Percentiles rank a stretch among this genome's conserved stretches.
phyloP scores from a whole-genome alignment of 2,329 filamentous ascomycete species.

The Chaetomium olivaceum region DNA sequence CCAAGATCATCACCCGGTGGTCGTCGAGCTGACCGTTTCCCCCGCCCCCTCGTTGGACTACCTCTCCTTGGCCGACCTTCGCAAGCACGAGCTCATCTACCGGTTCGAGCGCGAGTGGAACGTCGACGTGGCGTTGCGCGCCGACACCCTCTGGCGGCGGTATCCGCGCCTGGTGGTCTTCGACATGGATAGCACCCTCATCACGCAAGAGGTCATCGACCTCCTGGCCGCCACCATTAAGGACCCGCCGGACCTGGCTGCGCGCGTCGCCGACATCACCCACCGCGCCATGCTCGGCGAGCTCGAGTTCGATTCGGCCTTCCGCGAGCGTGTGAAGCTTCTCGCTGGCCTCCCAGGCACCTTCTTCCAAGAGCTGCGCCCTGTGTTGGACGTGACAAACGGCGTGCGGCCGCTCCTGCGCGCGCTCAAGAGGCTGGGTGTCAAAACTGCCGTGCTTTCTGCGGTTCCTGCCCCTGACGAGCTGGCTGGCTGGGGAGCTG shows the following conservation, averaged over 20 bases:
- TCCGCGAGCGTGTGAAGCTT: constrained; percentile 77
- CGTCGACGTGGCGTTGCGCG: constrained; percentile 77
- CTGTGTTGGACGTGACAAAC: constrained; percentile 75
- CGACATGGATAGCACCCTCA: constrained; percentile 98
- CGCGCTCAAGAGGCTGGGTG: constrained; percentile 74
- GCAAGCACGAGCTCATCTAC: constrained; percentile 79
- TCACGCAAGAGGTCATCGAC: constrained; percentile 97
- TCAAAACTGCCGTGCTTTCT: constrained; percentile 86
- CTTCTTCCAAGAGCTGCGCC: constrained; percentile 76
- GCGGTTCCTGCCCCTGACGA: constrained; percentile 89
- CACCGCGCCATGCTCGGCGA: constrained; percentile 94
- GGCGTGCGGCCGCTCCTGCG: constrained; percentile 75
- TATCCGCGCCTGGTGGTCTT: constrained; percentile 90
- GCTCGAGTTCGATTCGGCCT: constrained; percentile 82
- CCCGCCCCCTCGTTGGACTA: constrained; percentile 63
- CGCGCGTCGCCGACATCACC: constrained; percentile 84
- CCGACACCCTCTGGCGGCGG: constrained; percentile 70
- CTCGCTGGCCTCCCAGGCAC: constrained; percentile 76
- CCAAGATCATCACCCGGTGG: constrained; percentile 53
- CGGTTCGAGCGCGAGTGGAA: constrained; percentile 88
- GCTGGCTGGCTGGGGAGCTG: constrained; percentile 78
- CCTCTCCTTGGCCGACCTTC: constrained; percentile 66
- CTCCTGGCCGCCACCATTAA: constrained; percentile 80
- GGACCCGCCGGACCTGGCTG: constrained; percentile 69
- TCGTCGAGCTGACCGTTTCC: constrained; percentile 66